Evolutionary conservation across 2,329 filamentous ascomycete species (phyloP).

Genomic region (Penicillium sp.): DNA sequence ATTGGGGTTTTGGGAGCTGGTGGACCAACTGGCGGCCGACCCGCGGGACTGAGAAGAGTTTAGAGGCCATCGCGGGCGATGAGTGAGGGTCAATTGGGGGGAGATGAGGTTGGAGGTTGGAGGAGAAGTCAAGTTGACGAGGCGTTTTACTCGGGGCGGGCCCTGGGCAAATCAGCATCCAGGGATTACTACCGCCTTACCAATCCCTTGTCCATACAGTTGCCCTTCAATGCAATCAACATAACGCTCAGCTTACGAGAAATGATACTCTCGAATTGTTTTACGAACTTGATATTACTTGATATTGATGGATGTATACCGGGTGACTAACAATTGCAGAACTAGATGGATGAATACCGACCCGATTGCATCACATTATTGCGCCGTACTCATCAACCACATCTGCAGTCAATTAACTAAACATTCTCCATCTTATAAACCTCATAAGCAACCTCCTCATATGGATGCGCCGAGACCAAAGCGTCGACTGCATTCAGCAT

Average conservation of each 20-base stretch:
- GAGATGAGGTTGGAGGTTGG: conserved; percentile 24
- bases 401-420: conserved; percentile 10
- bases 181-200: conserved; percentile 34
- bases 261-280: not conserved
- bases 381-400: not conserved
- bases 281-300: not conserved
- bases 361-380: not conserved
- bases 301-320: too few relatives aligned
- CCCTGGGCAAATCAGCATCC: conserved; percentile 31
- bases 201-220: not conserved
- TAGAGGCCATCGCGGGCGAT: conserved; percentile 68
- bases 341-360: not conserved
- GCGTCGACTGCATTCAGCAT: conserved; percentile 41
- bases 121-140: conserved; percentile 30
- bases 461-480: conserved; percentile 44
- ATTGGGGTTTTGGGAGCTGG: conserved; percentile 63
- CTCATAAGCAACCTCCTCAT: conserved; percentile 46
- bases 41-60: conserved; percentile 71
- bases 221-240: not conserved
- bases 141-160: conserved; percentile 30
- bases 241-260: not conserved
- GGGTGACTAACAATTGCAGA: not conserved
- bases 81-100: conserved; percentile 14
- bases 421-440: conserved; percentile 45
- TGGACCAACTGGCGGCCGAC: conserved; percentile 63